Base-by-base conservation (phyloP, 2,329 filamentous ascomycete species). In the Karstenula rhodostoma region DNA sequence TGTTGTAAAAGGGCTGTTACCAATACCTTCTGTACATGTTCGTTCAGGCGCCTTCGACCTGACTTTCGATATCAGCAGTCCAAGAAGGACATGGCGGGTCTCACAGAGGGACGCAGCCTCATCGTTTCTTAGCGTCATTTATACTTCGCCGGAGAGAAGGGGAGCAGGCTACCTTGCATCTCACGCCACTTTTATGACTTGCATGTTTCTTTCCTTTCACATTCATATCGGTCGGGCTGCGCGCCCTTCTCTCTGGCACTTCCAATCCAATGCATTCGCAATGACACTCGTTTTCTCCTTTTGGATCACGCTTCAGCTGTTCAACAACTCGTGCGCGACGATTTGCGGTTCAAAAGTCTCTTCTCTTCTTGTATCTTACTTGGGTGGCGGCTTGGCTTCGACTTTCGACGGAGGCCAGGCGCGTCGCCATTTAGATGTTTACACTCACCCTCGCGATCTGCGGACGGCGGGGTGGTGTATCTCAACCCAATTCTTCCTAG, bases 131-230 rank as follows among this genome's bases (percentile, higher is more conserved):
- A 57, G 51, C 49, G 33, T 40, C 57, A 62, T 70, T 60, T 61
- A 58, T 37, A 54, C 52, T 65, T 66, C 54, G 52, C 60, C 60
- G 62, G 71, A 70, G 71, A 71, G 68, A 70, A 72, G 68, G 72
- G 66, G 19, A 70, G 71, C 71, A 65, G 71, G 72, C 60, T 73
- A 62, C 72, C 71, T 70, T 71, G 61, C 61, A 63, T 66, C 64
- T 69, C 66, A 67, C 49, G 35, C 35, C 59, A 57, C 57, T 59
- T 63, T 71, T 60, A 74, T 70, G 72, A 73, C 60, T 56, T 70
- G 67, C 65, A 70, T 70, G 59, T 62, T 61, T 64, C 37, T 63
- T 65, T 66, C 60, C 44, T 62, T 13, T 42, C 15, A 17, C 12
- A 29, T n/a, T 53, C 35, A 29, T 23, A 19, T 61, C 37, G 53